phyloP scores from a whole-genome alignment of 202 grass and related monocot genomes.

The Miscanthus sacchariflorus region DNA sequence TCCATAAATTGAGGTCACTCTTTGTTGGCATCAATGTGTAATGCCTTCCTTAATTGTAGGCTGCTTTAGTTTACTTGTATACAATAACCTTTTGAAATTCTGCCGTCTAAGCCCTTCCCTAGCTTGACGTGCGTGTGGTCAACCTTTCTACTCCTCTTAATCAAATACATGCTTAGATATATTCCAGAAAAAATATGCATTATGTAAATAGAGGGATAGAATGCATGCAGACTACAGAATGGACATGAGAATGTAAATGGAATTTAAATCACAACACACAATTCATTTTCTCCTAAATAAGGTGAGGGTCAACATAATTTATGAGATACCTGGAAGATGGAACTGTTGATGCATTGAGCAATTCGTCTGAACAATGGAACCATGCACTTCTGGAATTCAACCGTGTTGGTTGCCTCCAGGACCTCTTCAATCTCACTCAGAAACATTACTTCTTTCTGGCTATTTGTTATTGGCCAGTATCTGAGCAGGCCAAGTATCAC shows the following conservation, averaged over 20 bases:
- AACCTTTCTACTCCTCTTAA: background rate
- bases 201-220: background rate
- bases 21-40: background rate
- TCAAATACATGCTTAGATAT: background rate
- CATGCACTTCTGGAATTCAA: constrained; percentile 72
- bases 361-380: constrained; percentile 62
- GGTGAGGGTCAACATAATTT: background rate
- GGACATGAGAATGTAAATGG: background rate
- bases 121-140: background rate
- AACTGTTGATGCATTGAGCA: constrained; percentile 63
- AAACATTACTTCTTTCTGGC: constrained; percentile 84
- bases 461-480: constrained; percentile 76
- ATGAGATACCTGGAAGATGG: constrained; percentile 63
- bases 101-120: background rate
- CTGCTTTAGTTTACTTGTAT: background rate
- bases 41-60: background rate
- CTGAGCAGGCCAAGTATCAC: constrained; percentile 67
- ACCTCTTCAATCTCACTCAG: constrained; percentile 76
- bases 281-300: constrained; percentile 11
- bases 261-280: background rate
- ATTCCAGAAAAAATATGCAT: background rate
- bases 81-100: background rate
- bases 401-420: constrained; percentile 57
- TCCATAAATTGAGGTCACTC: background rate
- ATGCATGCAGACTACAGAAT: background rate